Base-by-base conservation (phyloP, 106 monocot genomes). In the Apostasia shenzhenica region DNA sequence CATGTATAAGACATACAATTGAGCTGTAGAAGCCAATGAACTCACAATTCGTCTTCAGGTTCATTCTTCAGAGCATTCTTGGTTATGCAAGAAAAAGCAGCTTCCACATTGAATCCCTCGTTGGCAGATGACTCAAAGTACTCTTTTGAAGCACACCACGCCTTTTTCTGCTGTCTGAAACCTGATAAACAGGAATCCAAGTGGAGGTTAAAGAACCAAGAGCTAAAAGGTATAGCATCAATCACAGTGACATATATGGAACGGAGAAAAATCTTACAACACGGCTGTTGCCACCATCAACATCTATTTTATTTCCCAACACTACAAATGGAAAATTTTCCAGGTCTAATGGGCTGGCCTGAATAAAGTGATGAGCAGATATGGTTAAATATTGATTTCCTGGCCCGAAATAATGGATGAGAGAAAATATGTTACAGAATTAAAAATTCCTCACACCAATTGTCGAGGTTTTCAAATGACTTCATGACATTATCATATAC, bases 41-140 rank as follows among this genome's bases (percentile, higher is more conserved):
- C 94, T 90, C 63, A 90, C 94, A 83, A 74, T 44, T 94, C 87
- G 63, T 90, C 94, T 59, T 94, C 90, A 14, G 87, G 94, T 65
- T 94, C 90, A 70, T 87, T 87, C 76, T 90, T 85, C 42, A 94
- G 70, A 48, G 94, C 90, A 68, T 90, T 81, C 70, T 79, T 85
- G 8, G 90, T 90, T 61, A 94, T 87, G 40, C 85, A 81, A 61
- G 83, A 71, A 63, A 89, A 94, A 71, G 93, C 89, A 74, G 86
- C 93, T 58, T 94, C 89, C 1, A 94, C 89, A 72, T 94, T 94
- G 67, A 84, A 84, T 52, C 86, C 89, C 59, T 94, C 93, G 72
- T 94, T 94, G 11, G 93, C 93, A 67, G 89, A 94, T 44, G 89
- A 86, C 75, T 94, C 93, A 62, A 89, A 94, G 68, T 94, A 94